These are phyloP conservation scores for Asterochloris erici DNA, from an alignment of 139 green algal genomes.

Conservation along the genomic window DNA sequence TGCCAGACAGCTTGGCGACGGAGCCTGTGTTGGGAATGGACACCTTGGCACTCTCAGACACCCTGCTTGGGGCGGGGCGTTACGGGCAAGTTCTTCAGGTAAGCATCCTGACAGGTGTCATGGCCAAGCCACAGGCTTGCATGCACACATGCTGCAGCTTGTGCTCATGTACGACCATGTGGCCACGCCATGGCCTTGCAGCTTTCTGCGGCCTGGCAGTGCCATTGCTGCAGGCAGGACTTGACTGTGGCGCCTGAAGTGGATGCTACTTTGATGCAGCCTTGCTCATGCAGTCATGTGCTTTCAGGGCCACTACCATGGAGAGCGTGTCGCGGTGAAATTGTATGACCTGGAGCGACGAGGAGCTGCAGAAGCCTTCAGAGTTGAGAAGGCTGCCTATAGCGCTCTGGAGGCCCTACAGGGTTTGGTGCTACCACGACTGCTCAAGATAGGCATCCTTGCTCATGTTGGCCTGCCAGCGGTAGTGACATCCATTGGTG, in stretches of 20 bases:
- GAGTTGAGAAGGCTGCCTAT: not conserved
- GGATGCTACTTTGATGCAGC: not conserved
- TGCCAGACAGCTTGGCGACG: not conserved
- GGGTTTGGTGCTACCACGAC: not conserved
- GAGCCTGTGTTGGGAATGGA: not conserved
- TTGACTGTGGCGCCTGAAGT: not conserved
- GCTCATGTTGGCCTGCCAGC: not conserved
- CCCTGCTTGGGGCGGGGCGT: not conserved
- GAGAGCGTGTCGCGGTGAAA: constrained; percentile 1
- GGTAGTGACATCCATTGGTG: constrained; percentile 3
- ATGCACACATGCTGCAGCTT: not conserved
- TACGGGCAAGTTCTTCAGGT: constrained; percentile 6
- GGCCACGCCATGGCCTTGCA: not conserved
- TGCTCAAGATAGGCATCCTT: not conserved
- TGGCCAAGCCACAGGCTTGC: not conserved
- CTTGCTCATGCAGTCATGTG: not conserved
- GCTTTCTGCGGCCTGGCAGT: too few relatives aligned
- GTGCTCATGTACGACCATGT: not conserved
- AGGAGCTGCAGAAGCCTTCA: not conserved
- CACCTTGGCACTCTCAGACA: not conserved
- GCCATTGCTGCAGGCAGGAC: too few relatives aligned
- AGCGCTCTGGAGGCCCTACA: not conserved
- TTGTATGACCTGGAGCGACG: not conserved
- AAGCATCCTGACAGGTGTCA: too few relatives aligned
- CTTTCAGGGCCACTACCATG: not conserved